Percentiles rank a stretch among this genome's conserved stretches.
These are phyloP conservation scores for Zhuliangozyma parablackwelliae DNA, from an alignment of 1,139 yeast genomes.

Conservation along the genomic window DNA sequence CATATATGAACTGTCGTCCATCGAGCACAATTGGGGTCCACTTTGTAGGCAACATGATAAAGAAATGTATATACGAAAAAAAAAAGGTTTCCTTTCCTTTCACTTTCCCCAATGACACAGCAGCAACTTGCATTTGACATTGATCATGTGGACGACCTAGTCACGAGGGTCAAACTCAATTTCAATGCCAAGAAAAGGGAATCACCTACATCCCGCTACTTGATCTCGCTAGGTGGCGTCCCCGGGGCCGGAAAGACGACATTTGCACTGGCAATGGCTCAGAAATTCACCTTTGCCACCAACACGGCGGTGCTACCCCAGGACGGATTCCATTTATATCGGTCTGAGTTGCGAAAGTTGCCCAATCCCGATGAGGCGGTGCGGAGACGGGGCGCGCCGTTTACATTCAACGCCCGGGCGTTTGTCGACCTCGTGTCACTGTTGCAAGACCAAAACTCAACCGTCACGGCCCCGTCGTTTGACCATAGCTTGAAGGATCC, in stretches of 20 bases:
- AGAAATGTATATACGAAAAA: too few relatives aligned
- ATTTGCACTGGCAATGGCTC: slow-evolving; percentile 34
- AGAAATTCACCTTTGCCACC: slow-evolving; percentile 13
- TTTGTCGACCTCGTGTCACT: slow-evolving; percentile 23
- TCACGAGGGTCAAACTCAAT: slow-evolving; percentile 6
- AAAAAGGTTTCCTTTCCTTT: too few relatives aligned
- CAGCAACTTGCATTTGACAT: too few relatives aligned
- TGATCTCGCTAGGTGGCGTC: slow-evolving; percentile 63
- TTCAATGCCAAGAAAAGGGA: not conserved
- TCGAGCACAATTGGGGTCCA: slow-evolving; percentile 6
- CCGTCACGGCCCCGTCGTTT: slow-evolving; percentile 60
- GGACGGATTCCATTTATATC: slow-evolving; percentile 84
- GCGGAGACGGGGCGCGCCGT: slow-evolving; percentile 75
- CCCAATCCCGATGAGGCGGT: slow-evolving; percentile 55
- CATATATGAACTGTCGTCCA: slow-evolving; percentile 9
- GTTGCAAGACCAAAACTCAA: slow-evolving; percentile 18
- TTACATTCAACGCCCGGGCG: slow-evolving; percentile 64
- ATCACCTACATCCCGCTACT: slow-evolving; percentile 24
- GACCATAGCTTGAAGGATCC: slow-evolving; percentile 74
- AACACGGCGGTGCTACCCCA: slow-evolving; percentile 35
- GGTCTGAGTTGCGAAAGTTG: slow-evolving; percentile 48
- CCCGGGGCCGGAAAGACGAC: slow-evolving; percentile 88
- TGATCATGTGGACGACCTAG: slow-evolving; percentile 7
- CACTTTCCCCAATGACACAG: too few relatives aligned
- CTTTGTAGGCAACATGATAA: slow-evolving; percentile 7